Conservation (phyloP, 805 yeast species). For the Kodamaea lidongshanica region DNA sequence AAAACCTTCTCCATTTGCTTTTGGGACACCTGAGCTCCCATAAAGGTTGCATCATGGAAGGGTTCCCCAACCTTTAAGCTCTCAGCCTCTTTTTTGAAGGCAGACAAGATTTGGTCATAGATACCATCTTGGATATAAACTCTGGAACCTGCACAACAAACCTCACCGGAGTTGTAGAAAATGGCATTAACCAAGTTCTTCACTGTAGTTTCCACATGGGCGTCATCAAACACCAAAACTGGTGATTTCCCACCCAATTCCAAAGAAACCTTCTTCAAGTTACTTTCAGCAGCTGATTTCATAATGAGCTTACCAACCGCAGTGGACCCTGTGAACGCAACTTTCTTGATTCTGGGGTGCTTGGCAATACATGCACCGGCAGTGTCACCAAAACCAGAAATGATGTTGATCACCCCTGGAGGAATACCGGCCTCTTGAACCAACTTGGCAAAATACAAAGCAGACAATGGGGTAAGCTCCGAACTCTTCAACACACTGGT, state of each 20-base stretch:
- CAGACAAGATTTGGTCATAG: slow-evolving; percentile 68
- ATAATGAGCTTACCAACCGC: slow-evolving; percentile 81
- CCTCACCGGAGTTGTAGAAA: slow-evolving; percentile 92
- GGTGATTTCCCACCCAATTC: slow-evolving; percentile 98
- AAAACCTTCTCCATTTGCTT: slow-evolving; percentile 74
- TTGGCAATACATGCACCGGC: slow-evolving; percentile 76
- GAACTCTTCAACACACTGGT: slow-evolving; percentile 85
- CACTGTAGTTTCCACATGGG: slow-evolving; percentile 70
- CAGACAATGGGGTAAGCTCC: slow-evolving; percentile 87
- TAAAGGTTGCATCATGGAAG: slow-evolving; percentile 68
- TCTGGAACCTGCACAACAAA: slow-evolving; percentile 93
- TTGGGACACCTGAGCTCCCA: slow-evolving; percentile 90
- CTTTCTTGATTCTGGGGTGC: slow-evolving; percentile 79
- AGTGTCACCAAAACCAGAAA: slow-evolving; percentile 80
- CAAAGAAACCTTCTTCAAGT: slow-evolving; percentile 83
- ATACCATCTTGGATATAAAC: slow-evolving; percentile 79
- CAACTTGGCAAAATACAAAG: slow-evolving; percentile 65
- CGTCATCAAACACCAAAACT: slow-evolving; percentile 80
- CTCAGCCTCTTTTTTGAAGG: slow-evolving; percentile 53
- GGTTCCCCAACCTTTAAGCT: slow-evolving; percentile 72
- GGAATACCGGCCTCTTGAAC: slow-evolving; percentile 83
- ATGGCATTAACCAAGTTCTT: slow-evolving; percentile 75
- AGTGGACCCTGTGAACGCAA: slow-evolving; percentile 95
- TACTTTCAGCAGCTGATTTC: slow-evolving; percentile 70
- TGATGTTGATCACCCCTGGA: slow-evolving; percentile 81